A percentile compares a stretch with the other conserved stretches of the same genome.
phyloP scores from a whole-genome alignment of 2,329 filamentous ascomycete genomes.

The Colletotrichum noveboracense region DNA sequence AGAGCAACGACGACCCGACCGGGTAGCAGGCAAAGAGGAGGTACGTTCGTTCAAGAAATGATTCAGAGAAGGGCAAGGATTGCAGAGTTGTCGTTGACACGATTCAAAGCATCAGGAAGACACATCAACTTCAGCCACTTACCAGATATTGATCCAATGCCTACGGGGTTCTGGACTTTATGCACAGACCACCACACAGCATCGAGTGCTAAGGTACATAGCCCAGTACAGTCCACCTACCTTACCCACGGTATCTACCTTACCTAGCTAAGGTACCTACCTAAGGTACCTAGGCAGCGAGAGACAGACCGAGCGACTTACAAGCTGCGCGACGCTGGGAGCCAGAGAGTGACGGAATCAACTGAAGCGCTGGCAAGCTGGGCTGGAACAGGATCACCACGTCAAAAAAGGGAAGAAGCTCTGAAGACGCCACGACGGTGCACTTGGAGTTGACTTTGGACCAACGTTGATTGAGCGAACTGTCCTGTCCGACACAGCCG shows the following conservation, averaged over 20 bases:
- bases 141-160: background rate
- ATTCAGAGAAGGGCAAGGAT: background rate
- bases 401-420: background rate
- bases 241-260: too few relatives aligned
- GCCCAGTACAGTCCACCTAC: too few relatives aligned
- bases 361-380: background rate
- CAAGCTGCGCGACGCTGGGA: background rate
- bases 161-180: background rate
- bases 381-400: background rate
- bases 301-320: background rate
- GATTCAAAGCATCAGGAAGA: background rate
- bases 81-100: background rate
- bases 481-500: background rate
- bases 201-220: background rate
- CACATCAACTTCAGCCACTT: background rate
- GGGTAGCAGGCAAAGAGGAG: background rate
- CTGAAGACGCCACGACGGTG: background rate
- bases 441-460: background rate
- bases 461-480: background rate
- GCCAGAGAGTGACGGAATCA: background rate
- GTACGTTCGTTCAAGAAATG: background rate
- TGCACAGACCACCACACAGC: background rate
- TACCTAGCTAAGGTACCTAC: background rate
- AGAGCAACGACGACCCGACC: background rate
- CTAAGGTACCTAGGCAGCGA: background rate